phyloP scores from a whole-genome alignment of 345 rosid genomes.

The sweet orange (Citrus sinensis) region DNA sequence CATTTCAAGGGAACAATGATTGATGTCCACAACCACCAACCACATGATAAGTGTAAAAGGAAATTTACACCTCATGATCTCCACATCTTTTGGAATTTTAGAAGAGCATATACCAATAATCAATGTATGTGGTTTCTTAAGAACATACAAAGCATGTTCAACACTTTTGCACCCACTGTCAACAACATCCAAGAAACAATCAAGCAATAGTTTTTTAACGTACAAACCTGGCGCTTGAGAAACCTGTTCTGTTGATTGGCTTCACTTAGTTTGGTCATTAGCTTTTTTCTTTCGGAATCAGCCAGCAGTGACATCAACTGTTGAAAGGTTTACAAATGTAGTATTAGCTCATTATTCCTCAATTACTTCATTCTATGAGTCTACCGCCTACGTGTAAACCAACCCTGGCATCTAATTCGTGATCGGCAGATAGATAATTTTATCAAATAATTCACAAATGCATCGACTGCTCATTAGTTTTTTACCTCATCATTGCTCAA shows the following conservation, averaged over 20 bases:
- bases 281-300: constrained; percentile 73
- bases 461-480: neutral
- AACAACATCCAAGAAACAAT: neutral
- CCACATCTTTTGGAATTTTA: neutral
- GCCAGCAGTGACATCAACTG: constrained; percentile 66
- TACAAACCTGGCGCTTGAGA: constrained; percentile 77
- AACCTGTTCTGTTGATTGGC: constrained; percentile 90
- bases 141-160: neutral
- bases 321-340: neutral
- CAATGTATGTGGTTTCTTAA: neutral
- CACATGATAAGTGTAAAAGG: neutral
- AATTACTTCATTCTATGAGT: neutral
- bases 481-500: constrained; percentile 58
- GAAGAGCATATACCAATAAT: neutral
- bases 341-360: neutral
- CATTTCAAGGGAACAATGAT: neutral
- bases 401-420: neutral
- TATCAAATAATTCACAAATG: neutral
- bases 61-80: neutral
- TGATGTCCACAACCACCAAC: neutral
- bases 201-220: neutral
- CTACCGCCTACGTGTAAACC: neutral
- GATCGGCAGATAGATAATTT: neutral
- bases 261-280: constrained; percentile 73
- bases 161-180: neutral